These are phyloP conservation scores for Vigna unguiculata DNA, from an alignment of 306 rosid genomes.

Conservation along the genomic window DNA sequence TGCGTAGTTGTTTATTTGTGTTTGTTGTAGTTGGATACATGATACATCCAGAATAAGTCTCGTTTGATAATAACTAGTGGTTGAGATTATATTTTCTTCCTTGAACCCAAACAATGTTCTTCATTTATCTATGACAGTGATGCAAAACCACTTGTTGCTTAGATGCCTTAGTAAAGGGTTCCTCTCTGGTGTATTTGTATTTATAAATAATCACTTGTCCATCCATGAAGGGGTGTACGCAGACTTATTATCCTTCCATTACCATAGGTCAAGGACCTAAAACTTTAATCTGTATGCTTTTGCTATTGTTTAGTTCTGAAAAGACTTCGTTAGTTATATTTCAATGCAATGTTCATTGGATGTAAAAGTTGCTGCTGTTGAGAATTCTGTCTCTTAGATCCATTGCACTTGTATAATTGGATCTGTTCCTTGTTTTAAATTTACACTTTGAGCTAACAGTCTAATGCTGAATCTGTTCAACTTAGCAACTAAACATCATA, in stretches of 20 bases:
- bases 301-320: slow-evolving; percentile 15
- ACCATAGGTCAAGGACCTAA: background rate
- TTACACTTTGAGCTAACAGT: slow-evolving; percentile 23
- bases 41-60: slow-evolving; percentile 9
- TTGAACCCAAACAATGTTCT: slow-evolving; percentile 21
- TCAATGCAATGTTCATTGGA: slow-evolving; percentile 6
- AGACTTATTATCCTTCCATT: slow-evolving; percentile 21
- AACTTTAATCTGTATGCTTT: slow-evolving; percentile 34
- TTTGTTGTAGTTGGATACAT: slow-evolving; percentile 13
- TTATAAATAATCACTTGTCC: background rate
- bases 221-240: background rate
- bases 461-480: slow-evolving; percentile 27
- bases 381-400: slow-evolving; percentile 21
- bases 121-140: slow-evolving; percentile 7
- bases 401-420: slow-evolving; percentile 26
- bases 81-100: slow-evolving; percentile 27
- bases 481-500: slow-evolving; percentile 14
- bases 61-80: slow-evolving; percentile 7
- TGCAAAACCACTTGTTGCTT: slow-evolving; percentile 7
- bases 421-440: slow-evolving; percentile 28
- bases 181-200: background rate
- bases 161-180: slow-evolving; percentile 22
- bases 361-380: slow-evolving; percentile 14
- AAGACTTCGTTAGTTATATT: slow-evolving; percentile 5
- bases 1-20: slow-evolving; percentile 21